A percentile compares a stretch with the other conserved stretches of the same genome.
phyloP scores from a whole-genome alignment of 805 yeast genomes.

The Nakazawaea wickerhamii region DNA sequence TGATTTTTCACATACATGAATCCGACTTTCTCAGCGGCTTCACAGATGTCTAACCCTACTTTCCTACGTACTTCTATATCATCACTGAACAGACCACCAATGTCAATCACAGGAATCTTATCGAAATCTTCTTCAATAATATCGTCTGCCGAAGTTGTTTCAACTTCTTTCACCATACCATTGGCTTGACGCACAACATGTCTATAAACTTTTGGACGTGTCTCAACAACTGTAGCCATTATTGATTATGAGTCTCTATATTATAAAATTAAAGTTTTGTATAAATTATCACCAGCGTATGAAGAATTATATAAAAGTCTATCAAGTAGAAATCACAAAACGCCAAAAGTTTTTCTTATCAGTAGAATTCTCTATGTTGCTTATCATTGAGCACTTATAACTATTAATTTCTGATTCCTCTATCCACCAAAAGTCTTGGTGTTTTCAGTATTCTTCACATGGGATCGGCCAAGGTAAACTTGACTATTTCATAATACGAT shows the following conservation, averaged over 20 bases:
- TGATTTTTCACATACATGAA: slow-evolving; percentile 28
- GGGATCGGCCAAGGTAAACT: too few species aligned
- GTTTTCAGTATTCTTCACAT: too few species aligned
- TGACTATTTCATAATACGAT: too few species aligned
- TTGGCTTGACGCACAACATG: slow-evolving; percentile 9
- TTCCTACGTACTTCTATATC: slow-evolving; percentile 15
- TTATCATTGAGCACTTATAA: too few species aligned
- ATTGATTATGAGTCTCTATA: neutral
- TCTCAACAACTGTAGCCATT: slow-evolving; percentile 5
- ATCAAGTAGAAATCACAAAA: too few species aligned
- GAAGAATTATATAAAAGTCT: too few species aligned
- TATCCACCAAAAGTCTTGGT: too few species aligned
- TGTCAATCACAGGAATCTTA: slow-evolving; percentile 17
- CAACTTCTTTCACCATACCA: slow-evolving; percentile 12
- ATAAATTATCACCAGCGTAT: too few species aligned
- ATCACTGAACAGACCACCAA: slow-evolving; percentile 13
- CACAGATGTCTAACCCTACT: slow-evolving; percentile 19
- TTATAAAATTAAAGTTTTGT: too few species aligned
- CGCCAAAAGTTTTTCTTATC: too few species aligned
- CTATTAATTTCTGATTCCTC: too few species aligned
- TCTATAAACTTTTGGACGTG: slow-evolving; percentile 2
- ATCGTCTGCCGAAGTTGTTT: slow-evolving; percentile 10
- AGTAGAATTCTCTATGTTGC: too few species aligned
- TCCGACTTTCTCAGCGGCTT: slow-evolving; percentile 23
- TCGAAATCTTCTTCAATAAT: slow-evolving; percentile 15